Evolutionary conservation across 2,329 filamentous ascomycete species (phyloP), one percentile per base, ranked within the genome.

Genomic region (Fusarium brachygibbosum): DNA sequence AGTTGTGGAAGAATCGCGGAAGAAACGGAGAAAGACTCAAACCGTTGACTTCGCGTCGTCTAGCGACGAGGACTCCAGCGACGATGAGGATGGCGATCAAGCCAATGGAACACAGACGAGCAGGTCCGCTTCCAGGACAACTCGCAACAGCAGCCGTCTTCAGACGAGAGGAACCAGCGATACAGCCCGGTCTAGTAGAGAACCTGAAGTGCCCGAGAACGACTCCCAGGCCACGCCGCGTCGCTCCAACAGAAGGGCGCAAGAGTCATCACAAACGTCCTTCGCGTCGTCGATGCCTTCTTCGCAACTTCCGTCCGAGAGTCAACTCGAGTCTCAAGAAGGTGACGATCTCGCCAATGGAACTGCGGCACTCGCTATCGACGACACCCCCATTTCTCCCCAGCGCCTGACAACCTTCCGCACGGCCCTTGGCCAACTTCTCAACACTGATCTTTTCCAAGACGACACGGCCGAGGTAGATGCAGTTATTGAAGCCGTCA

Each of bases 391-490:
- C 2, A 89, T 94, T 76, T 83, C 86, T 3, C 74, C 87, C 0
- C 84, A 85, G 40, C 88, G 96, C 40, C 81, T 97, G 28, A 83
- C 87, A 8, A 82, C 88, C 2, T 99, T 99, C 89, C 90, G 93
- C 56, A 88, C 88, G 13, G 88, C 92, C 3, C 85, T 99, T 5
- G 96, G 96, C 25, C 91, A 93, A 73, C 84, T 99, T 55, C 90
- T 97, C 75, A 91, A 91, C 74, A 91, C 91, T 0, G 85, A 88
- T 14, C 80, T 99, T n/a, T 99, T 99, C 77, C 88, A 90, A 32
- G 93, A 97, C 65, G 96, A 98, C 75, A 89, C 90, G 19, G 93
- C 94, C 16, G 86, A 91, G 64, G 86, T 98, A 3, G 88, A 90
- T 66, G 87, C 88, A 28, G 85, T 99, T 32, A 85, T 98, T 19